Percentiles rank a stretch among this genome's conserved stretches.
Evolutionary conservation across 2,329 filamentous ascomycete species (phyloP).

Genomic region (Alternaria angustiovoidea): DNA sequence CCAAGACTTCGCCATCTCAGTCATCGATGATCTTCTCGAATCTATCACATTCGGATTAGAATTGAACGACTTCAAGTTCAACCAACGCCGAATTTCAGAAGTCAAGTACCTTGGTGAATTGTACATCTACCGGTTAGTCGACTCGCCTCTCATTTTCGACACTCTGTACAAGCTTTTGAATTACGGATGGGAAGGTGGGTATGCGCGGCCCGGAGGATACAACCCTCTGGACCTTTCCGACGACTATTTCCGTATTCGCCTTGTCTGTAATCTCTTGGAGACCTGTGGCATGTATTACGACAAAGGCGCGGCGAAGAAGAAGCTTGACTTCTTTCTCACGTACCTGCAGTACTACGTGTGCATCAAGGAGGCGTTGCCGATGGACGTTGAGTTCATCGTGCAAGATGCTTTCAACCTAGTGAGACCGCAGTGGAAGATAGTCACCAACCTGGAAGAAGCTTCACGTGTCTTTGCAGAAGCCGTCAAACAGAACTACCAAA

Average conservation of each 20-base stretch:
- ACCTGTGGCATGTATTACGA: constrained; percentile 97
- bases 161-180: constrained; percentile 93
- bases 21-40: constrained; percentile 92
- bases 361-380: constrained; percentile 86
- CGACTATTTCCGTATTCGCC: constrained; percentile 93
- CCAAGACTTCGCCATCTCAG: constrained; percentile 85
- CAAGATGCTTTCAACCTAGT: constrained; percentile 89
- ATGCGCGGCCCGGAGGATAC: constrained; percentile 77
- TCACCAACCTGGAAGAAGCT: constrained; percentile 82
- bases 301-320: constrained; percentile 91
- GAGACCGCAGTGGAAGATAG: constrained; percentile 91
- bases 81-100: constrained; percentile 91
- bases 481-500: constrained; percentile 89
- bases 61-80: constrained; percentile 96
- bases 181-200: constrained; percentile 85
- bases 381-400: constrained; percentile 97
- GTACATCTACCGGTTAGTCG: constrained; percentile 97
- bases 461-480: constrained; percentile 83
- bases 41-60: constrained; percentile 88
- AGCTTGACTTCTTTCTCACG: constrained; percentile 94
- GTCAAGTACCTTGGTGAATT: constrained; percentile 96
- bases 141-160: constrained; percentile 95
- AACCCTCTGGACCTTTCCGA: constrained; percentile 87
- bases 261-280: constrained; percentile 88
- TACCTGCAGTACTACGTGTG: constrained; percentile 98